Evolutionary conservation across 441 rosid species (phyloP).

Genomic region (Gossypium trilobum): DNA sequence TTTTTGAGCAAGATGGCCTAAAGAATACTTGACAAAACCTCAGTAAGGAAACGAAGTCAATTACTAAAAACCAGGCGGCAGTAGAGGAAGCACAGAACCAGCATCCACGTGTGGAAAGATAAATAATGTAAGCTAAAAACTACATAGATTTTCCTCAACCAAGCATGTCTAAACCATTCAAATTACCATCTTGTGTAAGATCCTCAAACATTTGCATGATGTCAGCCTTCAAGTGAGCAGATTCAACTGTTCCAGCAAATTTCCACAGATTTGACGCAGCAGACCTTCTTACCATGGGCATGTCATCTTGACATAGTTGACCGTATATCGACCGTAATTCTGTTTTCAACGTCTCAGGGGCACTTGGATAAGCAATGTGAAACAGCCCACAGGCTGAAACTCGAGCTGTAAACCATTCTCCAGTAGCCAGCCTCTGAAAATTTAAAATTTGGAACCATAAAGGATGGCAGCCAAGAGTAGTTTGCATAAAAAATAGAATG

Average conservation of each 20-base stretch:
- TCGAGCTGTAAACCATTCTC: conserved; percentile 93
- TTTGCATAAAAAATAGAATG: not conserved
- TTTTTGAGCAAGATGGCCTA: not conserved
- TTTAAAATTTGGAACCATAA: conserved; percentile 2
- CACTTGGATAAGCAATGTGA: conserved; percentile 83
- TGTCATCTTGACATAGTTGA: conserved; percentile 87
- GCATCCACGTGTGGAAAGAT: not conserved
- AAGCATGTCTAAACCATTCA: not conserved
- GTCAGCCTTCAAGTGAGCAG: conserved; percentile 64
- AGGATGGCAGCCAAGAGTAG: not conserved
- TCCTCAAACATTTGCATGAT: conserved; percentile 79
- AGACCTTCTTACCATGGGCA: conserved; percentile 97
- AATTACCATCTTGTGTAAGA: conserved; percentile 82
- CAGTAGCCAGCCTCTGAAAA: conserved; percentile 70
- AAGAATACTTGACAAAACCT: not conserved
- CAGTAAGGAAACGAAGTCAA: not conserved
- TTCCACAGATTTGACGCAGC: conserved; percentile 79
- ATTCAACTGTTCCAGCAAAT: conserved; percentile 83
- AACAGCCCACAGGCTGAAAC: conserved; percentile 83
- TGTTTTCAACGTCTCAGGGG: conserved; percentile 48
- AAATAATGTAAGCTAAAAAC: not conserved
- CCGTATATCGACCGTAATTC: conserved; percentile 57
- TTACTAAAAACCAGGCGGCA: not conserved
- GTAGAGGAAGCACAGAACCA: not conserved
- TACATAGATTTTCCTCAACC: not conserved